phyloP scores from a whole-genome alignment of 2,329 filamentous ascomycete species.

The Aspergillus bombycis region DNA sequence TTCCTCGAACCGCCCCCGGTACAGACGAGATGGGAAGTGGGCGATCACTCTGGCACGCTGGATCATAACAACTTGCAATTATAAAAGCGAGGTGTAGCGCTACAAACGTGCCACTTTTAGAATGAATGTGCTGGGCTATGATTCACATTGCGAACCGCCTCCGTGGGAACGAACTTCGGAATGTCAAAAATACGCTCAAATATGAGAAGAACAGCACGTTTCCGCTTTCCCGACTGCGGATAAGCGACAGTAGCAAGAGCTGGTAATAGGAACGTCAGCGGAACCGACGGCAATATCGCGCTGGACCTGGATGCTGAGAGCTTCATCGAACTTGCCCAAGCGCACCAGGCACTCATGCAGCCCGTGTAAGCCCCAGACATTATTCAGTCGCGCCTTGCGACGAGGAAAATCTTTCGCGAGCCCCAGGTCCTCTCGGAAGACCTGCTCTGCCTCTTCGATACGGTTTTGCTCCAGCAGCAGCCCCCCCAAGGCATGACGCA shows the following conservation, averaged over 20 bases:
- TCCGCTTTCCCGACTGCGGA: background rate
- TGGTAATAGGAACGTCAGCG: constrained; percentile 61
- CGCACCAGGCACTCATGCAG: constrained; percentile 68
- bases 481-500: constrained; percentile 69
- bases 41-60: background rate
- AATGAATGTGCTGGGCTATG: background rate
- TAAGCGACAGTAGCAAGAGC: constrained; percentile 59
- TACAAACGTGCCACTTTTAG: background rate
- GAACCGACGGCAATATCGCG: constrained; percentile 55
- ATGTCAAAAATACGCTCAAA: background rate
- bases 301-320: constrained; percentile 50
- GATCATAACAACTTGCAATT: background rate
- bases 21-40: background rate
- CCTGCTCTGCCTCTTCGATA: constrained; percentile 56
- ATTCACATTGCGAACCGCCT: background rate
- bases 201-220: background rate
- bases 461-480: constrained; percentile 67
- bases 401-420: constrained; percentile 60
- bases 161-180: background rate
- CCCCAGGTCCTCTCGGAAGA: constrained; percentile 65
- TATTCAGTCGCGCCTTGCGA: constrained; percentile 67
- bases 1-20: no score
- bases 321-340: constrained; percentile 53
- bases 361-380: constrained; percentile 75
- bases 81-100: background rate